phyloP scores from a whole-genome alignment of 768 basidiomycete genomes.

The Pleurotus tuoliensis region DNA sequence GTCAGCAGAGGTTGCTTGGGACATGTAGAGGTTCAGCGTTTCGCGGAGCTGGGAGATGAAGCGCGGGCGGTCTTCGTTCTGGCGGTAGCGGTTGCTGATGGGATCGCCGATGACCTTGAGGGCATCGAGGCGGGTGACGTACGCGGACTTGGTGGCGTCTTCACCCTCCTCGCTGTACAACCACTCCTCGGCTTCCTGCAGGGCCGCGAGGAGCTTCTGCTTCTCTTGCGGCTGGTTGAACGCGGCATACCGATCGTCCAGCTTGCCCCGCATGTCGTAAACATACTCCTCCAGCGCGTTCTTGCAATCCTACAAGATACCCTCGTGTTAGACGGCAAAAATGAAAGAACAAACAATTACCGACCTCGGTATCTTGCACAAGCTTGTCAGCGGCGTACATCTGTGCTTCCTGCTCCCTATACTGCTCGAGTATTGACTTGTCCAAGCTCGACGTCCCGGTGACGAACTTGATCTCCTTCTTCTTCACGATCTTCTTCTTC shows the following conservation, averaged over 20 bases:
- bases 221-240: slow-evolving; percentile 80
- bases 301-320: slow-evolving; percentile 74
- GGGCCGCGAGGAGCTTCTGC: slow-evolving; percentile 61
- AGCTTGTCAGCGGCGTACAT: slow-evolving; percentile 94
- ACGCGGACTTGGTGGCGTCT: slow-evolving; percentile 94
- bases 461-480: slow-evolving; percentile 77
- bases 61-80: slow-evolving; percentile 75
- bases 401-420: slow-evolving; percentile 79
- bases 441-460: slow-evolving; percentile 64
- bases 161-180: slow-evolving; percentile 96
- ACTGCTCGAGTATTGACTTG: slow-evolving; percentile 53
- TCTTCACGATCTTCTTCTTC: slow-evolving; percentile 85
- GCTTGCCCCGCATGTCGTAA: slow-evolving; percentile 90
- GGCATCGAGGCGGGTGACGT: slow-evolving; percentile 75
- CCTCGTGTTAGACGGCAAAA: neutral
- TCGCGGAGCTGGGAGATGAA: slow-evolving; percentile 78
- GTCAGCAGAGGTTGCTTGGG: slow-evolving; percentile 77
- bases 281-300: slow-evolving; percentile 99
- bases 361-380: slow-evolving; percentile 93
- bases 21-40: slow-evolving; percentile 81
- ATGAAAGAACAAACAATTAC: slow-evolving; percentile 17
- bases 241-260: slow-evolving; percentile 81
- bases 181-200: slow-evolving; percentile 90
- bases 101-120: slow-evolving; percentile 88
- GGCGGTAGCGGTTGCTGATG: slow-evolving; percentile 77